Base-by-base conservation (phyloP, 2,329 filamentous ascomycete species). In the Dendrostoma leiphaemia region DNA sequence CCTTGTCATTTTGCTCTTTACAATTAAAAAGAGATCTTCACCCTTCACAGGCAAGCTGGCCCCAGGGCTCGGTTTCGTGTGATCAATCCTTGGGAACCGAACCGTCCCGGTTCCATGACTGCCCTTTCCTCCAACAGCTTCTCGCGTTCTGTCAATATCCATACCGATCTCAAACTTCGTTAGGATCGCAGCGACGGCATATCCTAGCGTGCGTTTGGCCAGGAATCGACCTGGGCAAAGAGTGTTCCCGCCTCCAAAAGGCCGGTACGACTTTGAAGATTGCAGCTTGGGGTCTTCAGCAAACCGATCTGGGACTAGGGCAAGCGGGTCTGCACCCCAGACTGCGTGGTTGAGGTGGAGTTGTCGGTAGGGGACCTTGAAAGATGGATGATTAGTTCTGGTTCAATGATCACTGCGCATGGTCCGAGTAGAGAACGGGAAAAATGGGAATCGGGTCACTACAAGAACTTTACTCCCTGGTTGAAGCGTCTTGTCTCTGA, bases 211-310 rank as follows among this genome's bases (percentile, higher is more conserved):
- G 13, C 41, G 8, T 28, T 45, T 28, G 26, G 41, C 41, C 41
- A 45, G 15, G 24, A 45, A 28, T 6, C 41, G 41, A 29, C 41
- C 41, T 29, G 41, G 41, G 23, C 41, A 45, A 15, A 45, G 8
- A 45, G 41, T 45, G 19, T 45, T 26, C n/a, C 41, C 23, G 21
- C 41, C 41, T 45, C 41, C 41, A n/a, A 26, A 45, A 45, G 41
- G 41, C 21, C 41, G 41, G 26, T 45, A 45, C 8, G 41, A 45
- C 24, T 45, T 45, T 15, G 41, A 45, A 26, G 41, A 45, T 13
- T 45, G 41, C 23, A 45, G 41, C 41, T 45, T 45, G 23, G 41
- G 41, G 15, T 45, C 4, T 24, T 45, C 41, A 13, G 41, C 7
- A 45, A 45, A 45, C 15, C 41, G 21, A 45, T 7, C 24, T 28